phyloP scores from a whole-genome alignment of 2,329 filamentous ascomycete genomes.

The Metarhizium guizhouense region DNA sequence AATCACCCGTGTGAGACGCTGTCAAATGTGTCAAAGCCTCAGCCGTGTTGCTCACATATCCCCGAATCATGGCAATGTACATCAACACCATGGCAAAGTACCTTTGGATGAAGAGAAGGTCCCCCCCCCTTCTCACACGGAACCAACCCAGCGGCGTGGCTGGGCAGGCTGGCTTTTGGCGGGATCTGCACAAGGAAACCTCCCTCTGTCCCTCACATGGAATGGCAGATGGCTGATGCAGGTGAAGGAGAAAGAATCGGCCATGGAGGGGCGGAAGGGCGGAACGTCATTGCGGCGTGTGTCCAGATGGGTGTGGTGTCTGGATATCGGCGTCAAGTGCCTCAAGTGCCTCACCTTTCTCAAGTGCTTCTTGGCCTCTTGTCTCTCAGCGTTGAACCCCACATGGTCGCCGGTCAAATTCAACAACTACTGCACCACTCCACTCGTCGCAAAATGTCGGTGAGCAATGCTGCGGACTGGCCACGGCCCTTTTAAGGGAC shows the following conservation, averaged over 20 bases:
- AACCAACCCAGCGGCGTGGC: background rate
- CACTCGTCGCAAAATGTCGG: slow-evolving; percentile 7
- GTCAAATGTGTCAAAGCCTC: background rate
- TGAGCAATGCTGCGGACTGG: slow-evolving; percentile 1
- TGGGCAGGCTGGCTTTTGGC: background rate
- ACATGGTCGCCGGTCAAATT: slow-evolving; percentile 2
- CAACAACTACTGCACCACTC: slow-evolving; percentile 1
- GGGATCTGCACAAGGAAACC: background rate
- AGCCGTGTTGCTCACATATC: background rate
- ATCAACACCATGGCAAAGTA: background rate
- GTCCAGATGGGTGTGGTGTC: background rate
- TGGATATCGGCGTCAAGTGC: no score
- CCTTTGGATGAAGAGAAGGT: background rate
- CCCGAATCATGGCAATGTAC: background rate
- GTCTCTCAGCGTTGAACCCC: background rate
- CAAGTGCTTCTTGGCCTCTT: background rate
- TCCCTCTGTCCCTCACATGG: background rate
- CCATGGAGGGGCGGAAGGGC: background rate
- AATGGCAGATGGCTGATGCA: background rate
- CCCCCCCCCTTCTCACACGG: background rate
- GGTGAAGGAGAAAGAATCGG: background rate
- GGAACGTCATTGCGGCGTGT: background rate
- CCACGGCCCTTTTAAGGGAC: no score
- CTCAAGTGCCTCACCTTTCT: no score
- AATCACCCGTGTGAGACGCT: background rate